A percentile compares a stretch with the other conserved stretches of the same genome.
Evolutionary conservation across 768 basidiomycete genomes (phyloP).

Genomic region (Neoboletus magnificus): DNA sequence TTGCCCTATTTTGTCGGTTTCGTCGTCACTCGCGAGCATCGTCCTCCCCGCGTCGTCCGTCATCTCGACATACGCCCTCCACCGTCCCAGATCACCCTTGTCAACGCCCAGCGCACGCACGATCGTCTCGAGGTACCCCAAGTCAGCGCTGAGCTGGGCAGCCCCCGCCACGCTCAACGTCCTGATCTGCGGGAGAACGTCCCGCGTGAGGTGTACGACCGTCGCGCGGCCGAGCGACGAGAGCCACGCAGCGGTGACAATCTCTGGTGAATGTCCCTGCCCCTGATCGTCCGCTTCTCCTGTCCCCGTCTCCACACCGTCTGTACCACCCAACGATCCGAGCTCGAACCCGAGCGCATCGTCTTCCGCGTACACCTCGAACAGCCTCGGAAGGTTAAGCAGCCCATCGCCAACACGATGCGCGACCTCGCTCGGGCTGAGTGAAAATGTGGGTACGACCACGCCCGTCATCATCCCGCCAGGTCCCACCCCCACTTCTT

Average conservation of each 20-base stretch:
- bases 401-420: constrained; percentile 92
- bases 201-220: constrained; percentile 65
- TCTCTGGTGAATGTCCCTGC: constrained; percentile 55
- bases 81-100: constrained; percentile 70
- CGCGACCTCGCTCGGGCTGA: constrained; percentile 85
- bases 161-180: constrained; percentile 64
- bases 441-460: constrained; percentile 84
- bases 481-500: constrained; percentile 8
- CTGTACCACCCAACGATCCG: constrained; percentile 72
- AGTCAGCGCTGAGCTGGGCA: constrained; percentile 80
- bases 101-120: constrained; percentile 89
- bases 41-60: constrained; percentile 44
- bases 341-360: constrained; percentile 88
- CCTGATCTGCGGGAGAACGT: constrained; percentile 69
- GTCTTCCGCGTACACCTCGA: constrained; percentile 92
- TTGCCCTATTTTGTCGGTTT: constrained; percentile 15
- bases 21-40: constrained; percentile 16
- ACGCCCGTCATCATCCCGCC: constrained; percentile 36
- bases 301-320: constrained; percentile 37
- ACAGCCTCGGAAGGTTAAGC: constrained; percentile 86
- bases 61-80: constrained; percentile 70
- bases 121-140: constrained; percentile 89
- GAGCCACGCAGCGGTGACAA: constrained; percentile 88
- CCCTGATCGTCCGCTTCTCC: constrained; percentile 27
- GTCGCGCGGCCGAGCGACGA: constrained; percentile 83